phyloP scores from a whole-genome alignment of 1,139 yeast genomes.

The Kodamaea sp. region DNA sequence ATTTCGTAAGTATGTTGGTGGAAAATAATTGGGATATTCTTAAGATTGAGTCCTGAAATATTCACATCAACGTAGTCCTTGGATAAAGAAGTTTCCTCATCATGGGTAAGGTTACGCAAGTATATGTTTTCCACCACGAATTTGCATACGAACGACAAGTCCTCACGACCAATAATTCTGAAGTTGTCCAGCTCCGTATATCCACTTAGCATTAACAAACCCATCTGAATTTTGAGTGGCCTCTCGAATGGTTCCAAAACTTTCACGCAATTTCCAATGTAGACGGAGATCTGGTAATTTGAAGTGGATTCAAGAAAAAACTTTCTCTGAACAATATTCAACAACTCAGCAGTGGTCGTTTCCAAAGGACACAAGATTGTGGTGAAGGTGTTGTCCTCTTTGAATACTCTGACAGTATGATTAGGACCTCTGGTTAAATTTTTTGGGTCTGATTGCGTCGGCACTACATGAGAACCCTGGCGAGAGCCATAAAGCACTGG shows the following conservation, averaged over 20 bases:
- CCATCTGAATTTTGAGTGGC: slow-evolving; percentile 78
- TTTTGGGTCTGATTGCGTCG: slow-evolving; percentile 15
- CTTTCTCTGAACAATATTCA: slow-evolving; percentile 69
- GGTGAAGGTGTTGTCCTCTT: slow-evolving; percentile 80
- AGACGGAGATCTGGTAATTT: slow-evolving; percentile 77
- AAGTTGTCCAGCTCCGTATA: slow-evolving; percentile 75
- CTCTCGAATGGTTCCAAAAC: slow-evolving; percentile 70
- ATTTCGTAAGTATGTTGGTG: slow-evolving; percentile 83
- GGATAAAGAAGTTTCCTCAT: slow-evolving; percentile 63
- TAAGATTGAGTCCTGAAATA: slow-evolving; percentile 71
- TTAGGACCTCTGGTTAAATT: slow-evolving; percentile 34
- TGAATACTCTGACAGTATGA: slow-evolving; percentile 67
- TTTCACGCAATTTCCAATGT: slow-evolving; percentile 78
- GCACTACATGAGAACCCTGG: slow-evolving; percentile 23
- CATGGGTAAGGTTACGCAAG: slow-evolving; percentile 65
- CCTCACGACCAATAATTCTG: slow-evolving; percentile 83
- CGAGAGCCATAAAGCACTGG: slow-evolving; percentile 44
- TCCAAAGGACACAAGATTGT: slow-evolving; percentile 75
- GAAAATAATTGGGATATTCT: slow-evolving; percentile 81
- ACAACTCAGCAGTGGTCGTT: slow-evolving; percentile 74
- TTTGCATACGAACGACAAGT: slow-evolving; percentile 81
- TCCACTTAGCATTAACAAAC: slow-evolving; percentile 74
- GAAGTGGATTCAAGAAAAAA: slow-evolving; percentile 69
- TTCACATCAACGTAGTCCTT: slow-evolving; percentile 76
- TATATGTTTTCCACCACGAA: slow-evolving; percentile 76